Evolutionary conservation across 371 early-diverging fungal species (phyloP).

Genomic region (Rhizopus microsporus): DNA sequence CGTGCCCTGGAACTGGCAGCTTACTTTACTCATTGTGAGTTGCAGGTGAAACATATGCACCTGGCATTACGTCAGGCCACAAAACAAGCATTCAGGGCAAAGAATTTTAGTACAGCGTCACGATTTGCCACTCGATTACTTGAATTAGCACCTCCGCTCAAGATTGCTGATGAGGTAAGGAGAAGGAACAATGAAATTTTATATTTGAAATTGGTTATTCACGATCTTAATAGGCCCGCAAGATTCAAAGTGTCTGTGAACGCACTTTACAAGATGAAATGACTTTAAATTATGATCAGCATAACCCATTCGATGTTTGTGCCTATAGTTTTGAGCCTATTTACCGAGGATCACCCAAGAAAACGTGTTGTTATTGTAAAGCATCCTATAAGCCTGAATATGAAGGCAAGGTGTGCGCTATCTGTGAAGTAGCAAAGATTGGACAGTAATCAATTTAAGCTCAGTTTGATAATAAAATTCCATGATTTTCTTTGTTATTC

Average conservation of each 20-base stretch:
- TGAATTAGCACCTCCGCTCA: constrained; percentile 80
- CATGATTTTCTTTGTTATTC: constrained; percentile 33
- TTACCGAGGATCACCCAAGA: constrained; percentile 77
- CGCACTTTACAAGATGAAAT: constrained; percentile 80
- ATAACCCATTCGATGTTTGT: constrained; percentile 89
- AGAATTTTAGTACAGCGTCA: constrained; percentile 80
- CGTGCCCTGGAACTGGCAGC: constrained; percentile 88
- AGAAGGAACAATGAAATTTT: background rate
- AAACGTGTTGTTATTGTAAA: constrained; percentile 85
- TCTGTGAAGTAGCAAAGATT: constrained; percentile 81
- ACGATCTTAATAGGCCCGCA: constrained; percentile 63
- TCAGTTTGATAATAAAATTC: constrained; percentile 11
- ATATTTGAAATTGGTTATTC: background rate
- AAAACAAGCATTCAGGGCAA: constrained; percentile 75
- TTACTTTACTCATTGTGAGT: constrained; percentile 91
- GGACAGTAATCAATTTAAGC: constrained; percentile 28
- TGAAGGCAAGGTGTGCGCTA: constrained; percentile 74
- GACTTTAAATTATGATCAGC: constrained; percentile 87
- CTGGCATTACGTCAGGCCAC: constrained; percentile 84
- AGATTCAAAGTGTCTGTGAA: constrained; percentile 79
- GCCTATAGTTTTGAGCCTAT: constrained; percentile 82
- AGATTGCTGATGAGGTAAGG: constrained; percentile 73
- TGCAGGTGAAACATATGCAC: constrained; percentile 86
- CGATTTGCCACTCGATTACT: constrained; percentile 86
- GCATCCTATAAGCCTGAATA: constrained; percentile 86